Evolutionary conservation across 352 stramenopile genomes (phyloP).

Genomic region (Phytophthora lateralis): DNA sequence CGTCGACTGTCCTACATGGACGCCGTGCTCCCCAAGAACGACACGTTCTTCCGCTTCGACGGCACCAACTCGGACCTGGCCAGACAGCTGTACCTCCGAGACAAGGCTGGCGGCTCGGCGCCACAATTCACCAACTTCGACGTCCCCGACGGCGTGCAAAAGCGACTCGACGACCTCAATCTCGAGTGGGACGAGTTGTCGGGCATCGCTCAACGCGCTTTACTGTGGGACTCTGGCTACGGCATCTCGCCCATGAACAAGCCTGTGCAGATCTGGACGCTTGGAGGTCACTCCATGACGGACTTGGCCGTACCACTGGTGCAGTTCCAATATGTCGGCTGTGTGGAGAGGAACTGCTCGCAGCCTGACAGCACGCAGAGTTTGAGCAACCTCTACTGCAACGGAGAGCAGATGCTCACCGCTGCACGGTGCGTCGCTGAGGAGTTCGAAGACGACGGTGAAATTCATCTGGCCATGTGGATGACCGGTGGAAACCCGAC

Average conservation of each 20-base stretch:
- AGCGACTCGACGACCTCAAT: slow-evolving; percentile 9
- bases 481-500: slow-evolving; percentile 31
- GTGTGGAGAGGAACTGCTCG: slow-evolving; percentile 23
- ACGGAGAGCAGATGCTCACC: slow-evolving; percentile 25
- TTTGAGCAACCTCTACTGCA: slow-evolving; percentile 31
- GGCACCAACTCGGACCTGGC: slow-evolving; percentile 42
- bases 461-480: slow-evolving; percentile 33
- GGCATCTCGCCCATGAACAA: slow-evolving; percentile 14
- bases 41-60: slow-evolving; percentile 36
- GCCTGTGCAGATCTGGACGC: slow-evolving; percentile 32
- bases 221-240: slow-evolving; percentile 41
- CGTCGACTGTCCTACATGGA: background rate
- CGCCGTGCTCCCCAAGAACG: slow-evolving; percentile 21
- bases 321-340: slow-evolving; percentile 22
- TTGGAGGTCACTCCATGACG: slow-evolving; percentile 22
- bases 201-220: slow-evolving; percentile 29
- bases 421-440: slow-evolving; percentile 23
- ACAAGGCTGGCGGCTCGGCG: slow-evolving; percentile 9
- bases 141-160: slow-evolving; percentile 9
- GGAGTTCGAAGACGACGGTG: slow-evolving; percentile 1
- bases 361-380: slow-evolving; percentile 8
- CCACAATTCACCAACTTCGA: slow-evolving; percentile 6
- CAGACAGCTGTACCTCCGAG: slow-evolving; percentile 31
- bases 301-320: slow-evolving; percentile 27
- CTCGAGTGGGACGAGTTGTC: slow-evolving; percentile 22